Percentiles rank a stretch among this genome's conserved stretches.
Conservation (phyloP, 805 yeast genomes). For the Starmerella lactis-condensi region DNA sequence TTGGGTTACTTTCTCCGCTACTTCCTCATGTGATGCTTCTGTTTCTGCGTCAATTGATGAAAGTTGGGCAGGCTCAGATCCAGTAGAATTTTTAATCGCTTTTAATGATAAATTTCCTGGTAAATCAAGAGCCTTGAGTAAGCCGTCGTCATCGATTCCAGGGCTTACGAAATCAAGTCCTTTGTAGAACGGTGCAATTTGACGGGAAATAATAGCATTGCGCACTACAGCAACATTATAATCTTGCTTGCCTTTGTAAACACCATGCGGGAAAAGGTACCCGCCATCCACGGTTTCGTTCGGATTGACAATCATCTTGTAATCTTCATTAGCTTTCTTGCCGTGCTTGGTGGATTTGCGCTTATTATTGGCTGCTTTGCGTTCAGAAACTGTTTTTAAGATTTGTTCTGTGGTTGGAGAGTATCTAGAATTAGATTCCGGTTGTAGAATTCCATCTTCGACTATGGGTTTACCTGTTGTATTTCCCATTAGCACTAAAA, state of each 20-base stretch:
- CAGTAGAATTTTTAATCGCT: too few species aligned
- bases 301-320: slow-evolving; percentile 18
- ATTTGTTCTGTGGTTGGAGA: too few species aligned
- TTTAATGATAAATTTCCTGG: too few species aligned
- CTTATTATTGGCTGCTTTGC: too few species aligned
- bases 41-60: background rate
- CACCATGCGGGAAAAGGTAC: slow-evolving; percentile 76
- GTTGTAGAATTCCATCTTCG: too few species aligned
- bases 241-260: slow-evolving; percentile 57
- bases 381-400: too few species aligned
- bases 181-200: slow-evolving; percentile 73
- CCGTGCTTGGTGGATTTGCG: slow-evolving; percentile 5
- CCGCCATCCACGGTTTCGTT: slow-evolving; percentile 83
- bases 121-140: slow-evolving; percentile 27
- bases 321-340: slow-evolving; percentile 8
- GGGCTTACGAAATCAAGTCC: slow-evolving; percentile 69
- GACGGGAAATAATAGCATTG: slow-evolving; percentile 45
- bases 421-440: too few species aligned
- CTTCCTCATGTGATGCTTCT: background rate
- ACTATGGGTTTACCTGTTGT: too few species aligned
- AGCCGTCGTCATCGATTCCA: slow-evolving; percentile 51
- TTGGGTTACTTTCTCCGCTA: background rate
- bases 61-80: background rate
- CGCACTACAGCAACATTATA: slow-evolving; percentile 60
- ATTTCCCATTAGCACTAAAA: too few species aligned